These are phyloP conservation scores for Pestalotiopsis sp. DNA, from an alignment of 2,329 filamentous ascomycete genomes.

Conservation along the genomic window DNA sequence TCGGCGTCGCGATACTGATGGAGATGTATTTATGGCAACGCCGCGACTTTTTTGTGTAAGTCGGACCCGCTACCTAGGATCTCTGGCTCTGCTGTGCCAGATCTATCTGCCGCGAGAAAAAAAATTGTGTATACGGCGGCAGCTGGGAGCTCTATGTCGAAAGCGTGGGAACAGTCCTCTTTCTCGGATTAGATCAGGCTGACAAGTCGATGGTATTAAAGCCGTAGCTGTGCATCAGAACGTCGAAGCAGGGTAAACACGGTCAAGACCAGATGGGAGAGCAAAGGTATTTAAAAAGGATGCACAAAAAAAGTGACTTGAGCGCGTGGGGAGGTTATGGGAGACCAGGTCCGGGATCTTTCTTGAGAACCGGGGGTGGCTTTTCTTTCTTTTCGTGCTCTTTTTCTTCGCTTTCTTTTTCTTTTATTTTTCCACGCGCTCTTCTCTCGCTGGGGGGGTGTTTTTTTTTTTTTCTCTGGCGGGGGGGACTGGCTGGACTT, in stretches of 20 bases:
- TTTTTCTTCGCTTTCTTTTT: background rate
- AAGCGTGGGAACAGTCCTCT: background rate
- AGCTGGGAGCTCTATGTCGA: background rate
- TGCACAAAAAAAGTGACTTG: background rate
- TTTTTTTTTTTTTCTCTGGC: too few relatives aligned
- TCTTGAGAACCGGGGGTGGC: background rate
- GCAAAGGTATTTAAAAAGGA: background rate
- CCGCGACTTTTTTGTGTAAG: conserved; percentile 4
- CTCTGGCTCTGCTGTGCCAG: conserved; percentile 12
- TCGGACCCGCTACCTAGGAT: conserved; percentile 1
- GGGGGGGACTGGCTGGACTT: background rate
- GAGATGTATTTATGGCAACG: background rate
- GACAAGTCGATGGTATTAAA: background rate
- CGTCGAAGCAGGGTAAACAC: background rate
- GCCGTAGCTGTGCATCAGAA: background rate
- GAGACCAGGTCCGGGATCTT: background rate
- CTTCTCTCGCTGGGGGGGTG: background rate
- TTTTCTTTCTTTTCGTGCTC: background rate
- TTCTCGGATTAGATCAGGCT: background rate
- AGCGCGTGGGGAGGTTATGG: background rate
- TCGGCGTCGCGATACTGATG: background rate
- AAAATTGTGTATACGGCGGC: background rate
- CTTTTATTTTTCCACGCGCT: background rate
- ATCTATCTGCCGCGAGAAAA: background rate
- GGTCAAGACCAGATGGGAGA: background rate